A percentile compares a stretch with the other conserved stretches of the same genome.
Evolutionary conservation across 2,329 filamentous ascomycete genomes (phyloP).

Genomic region (Leptographium flavum): DNA sequence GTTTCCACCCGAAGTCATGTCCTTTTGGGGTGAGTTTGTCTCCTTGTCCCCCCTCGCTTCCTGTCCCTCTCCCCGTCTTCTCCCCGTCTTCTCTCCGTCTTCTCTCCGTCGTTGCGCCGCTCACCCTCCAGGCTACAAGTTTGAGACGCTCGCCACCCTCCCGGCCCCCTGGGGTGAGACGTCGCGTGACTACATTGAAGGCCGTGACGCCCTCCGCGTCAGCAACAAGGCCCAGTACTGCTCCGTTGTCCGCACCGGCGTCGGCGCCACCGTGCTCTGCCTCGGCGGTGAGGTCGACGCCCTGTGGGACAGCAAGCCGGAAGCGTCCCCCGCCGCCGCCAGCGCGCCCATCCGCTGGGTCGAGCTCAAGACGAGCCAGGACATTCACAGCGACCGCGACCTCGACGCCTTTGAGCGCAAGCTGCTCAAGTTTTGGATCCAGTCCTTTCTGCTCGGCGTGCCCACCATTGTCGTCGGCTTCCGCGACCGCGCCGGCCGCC

Average conservation of each 20-base stretch:
- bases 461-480: constrained; percentile 88
- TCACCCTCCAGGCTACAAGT: constrained; percentile 66
- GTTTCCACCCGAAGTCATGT: constrained; percentile 64
- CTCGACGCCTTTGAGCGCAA: constrained; percentile 72
- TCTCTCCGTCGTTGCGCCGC: background rate
- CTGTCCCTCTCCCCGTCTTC: background rate
- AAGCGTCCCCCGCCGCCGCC: too few species aligned
- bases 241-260: constrained; percentile 77
- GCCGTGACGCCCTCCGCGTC: constrained; percentile 54
- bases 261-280: constrained; percentile 61
- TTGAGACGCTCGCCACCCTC: constrained; percentile 73
- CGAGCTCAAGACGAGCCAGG: constrained; percentile 81
- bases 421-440: constrained; percentile 90
- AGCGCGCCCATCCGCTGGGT: constrained; percentile 75
- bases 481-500: constrained; percentile 55
- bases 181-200: constrained; percentile 64
- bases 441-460: constrained; percentile 86
- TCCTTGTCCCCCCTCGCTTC: background rate
- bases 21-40: constrained; percentile 61
- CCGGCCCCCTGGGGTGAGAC: constrained; percentile 60
- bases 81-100: too few species aligned
- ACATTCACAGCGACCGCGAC: constrained; percentile 54
- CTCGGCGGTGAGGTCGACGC: constrained; percentile 91
- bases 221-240: constrained; percentile 93
- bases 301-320: constrained; percentile 78